Base-by-base conservation (phyloP, 1,139 yeast species). In the Lizanozyma gosingica region DNA sequence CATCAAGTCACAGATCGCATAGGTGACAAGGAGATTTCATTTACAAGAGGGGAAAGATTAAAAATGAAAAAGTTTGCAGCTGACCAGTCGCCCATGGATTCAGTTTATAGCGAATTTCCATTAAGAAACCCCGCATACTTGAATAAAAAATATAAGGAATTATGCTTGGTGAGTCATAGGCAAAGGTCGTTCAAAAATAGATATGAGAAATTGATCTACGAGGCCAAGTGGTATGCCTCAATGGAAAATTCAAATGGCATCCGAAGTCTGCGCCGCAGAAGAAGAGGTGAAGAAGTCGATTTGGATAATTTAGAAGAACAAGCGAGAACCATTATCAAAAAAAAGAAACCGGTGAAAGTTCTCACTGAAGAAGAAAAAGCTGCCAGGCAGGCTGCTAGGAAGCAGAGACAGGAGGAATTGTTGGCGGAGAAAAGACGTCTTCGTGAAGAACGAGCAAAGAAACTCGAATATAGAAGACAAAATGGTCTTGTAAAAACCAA, bases 171-270 rank as follows among this genome's bases (percentile, higher is more conserved):
- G 35, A 46, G 56, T 15, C 47, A 54, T 15, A 49, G 71, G 42
- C 56, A 53, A 43, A 52, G 53, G 2, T 51, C 47, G 14, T 67
- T 66, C 46, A 56, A 55, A 38, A 57, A 53, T 39, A 40, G 44
- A 2, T 49, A 54, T n/a, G 72, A 66, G 35, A 51, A 60, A 37
- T 57, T 67, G 37, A 43, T 60, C 4, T 67, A 67, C 43, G 67
- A 63, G 45, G 68, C 71, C 1, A 55, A 60, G 41, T 66, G 72
- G 74, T 59, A 62, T 15, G 29, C 29, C 6, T 22, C 29, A 22
- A 22, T 22, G 29, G 29, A 22, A 11, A 11, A 52, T 47, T 53
- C 53, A 11, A 50, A 46, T 41, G 47, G 49, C 38, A 35, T 44
- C 44, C 18, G 40, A 45, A 35, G 49, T 41, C 34, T 39, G 36